Evolutionary conservation across 2,329 filamentous ascomycete genomes (phyloP), one percentile per base, ranked within the genome.

Genomic region (Calonectria hongkongensis): DNA sequence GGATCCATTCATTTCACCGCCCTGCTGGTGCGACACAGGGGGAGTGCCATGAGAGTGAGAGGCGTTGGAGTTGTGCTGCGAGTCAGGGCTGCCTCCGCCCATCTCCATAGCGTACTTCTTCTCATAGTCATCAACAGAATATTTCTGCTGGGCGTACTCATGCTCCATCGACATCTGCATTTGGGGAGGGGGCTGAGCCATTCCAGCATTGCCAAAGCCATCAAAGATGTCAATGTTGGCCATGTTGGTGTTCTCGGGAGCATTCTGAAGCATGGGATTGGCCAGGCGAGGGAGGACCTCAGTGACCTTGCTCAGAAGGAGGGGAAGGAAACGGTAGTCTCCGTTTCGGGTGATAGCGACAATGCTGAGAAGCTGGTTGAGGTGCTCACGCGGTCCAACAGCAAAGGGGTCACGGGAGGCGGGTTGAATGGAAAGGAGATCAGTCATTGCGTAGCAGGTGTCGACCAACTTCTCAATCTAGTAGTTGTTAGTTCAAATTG

Each of bases 391-490:
- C 3, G 94, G 94, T 0, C 92, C 92, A 45, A 90, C 83, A 27
- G 89, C 87, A 80, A 94, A 95, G 1, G 90, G 89, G 47, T 90
- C 88, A 2, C 90, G 86, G 3, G 90, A 88, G 0, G 90, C 85
- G 1, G 91, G 90, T 63, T 92, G 90, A 64, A 92, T 87, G 10
- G 92, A 89, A 68, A 98, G 91, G 43, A 94, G 92, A 75, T 96
- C 94, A 9, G 90, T 93, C 73, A 97, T 87, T 18, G 92, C 92
- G 81, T 90, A 93, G 15, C 94, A 92, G 43, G 96, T 90, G 76
- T 96, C 93, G 78, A 97, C 90, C 15, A 98, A 85, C 81, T 96
- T 96, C 81, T 96, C 94, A 73, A 97, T 91, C 90, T 93, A 77
- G 0, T 15, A 2, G 12, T 39, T 54, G 70, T 79, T 65, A 79